Conservation (phyloP, 2,329 filamentous ascomycete genomes). For the Colletotrichum sp. region DNA sequence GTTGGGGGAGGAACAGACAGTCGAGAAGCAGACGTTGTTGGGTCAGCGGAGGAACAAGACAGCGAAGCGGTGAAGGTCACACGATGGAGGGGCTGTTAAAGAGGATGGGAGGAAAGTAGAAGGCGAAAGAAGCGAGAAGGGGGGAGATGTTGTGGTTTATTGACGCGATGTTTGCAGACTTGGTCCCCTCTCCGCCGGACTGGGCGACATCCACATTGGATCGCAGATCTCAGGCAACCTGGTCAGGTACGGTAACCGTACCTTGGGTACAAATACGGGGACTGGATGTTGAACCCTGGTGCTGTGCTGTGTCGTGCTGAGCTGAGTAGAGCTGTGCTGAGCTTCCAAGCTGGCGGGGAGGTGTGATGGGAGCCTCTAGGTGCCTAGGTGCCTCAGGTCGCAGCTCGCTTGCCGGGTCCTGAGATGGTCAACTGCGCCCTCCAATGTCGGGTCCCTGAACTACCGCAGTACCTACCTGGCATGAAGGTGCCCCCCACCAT, state of each 20-base stretch:
- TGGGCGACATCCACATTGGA: not conserved
- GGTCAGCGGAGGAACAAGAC: not conserved
- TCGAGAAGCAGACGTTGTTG: not conserved
- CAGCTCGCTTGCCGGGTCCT: too few species aligned
- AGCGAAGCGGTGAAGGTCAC: slow-evolving; percentile 5
- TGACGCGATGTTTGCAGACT: slow-evolving; percentile 13
- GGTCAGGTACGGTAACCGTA: not conserved
- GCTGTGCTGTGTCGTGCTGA: not conserved
- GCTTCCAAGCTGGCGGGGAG: not conserved
- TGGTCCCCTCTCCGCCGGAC: not conserved
- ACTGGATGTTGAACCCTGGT: not conserved
- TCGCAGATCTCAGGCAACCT: not conserved
- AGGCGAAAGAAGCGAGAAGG: not conserved
- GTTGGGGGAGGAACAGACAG: not conserved
- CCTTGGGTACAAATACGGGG: not conserved
- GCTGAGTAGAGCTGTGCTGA: not conserved
- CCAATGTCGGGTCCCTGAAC: not conserved
- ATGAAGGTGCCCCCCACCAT: not conserved
- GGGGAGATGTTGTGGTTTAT: not conserved
- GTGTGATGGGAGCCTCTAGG: not conserved
- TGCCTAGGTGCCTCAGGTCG: too few species aligned
- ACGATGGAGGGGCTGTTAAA: not conserved
- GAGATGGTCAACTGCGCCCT: not conserved
- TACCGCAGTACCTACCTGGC: not conserved
- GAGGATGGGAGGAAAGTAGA: not conserved